Evolutionary conservation across 495 filamentous ascomycete genomes (phyloP).

Genomic region (Oleoguttula mirabilis): DNA sequence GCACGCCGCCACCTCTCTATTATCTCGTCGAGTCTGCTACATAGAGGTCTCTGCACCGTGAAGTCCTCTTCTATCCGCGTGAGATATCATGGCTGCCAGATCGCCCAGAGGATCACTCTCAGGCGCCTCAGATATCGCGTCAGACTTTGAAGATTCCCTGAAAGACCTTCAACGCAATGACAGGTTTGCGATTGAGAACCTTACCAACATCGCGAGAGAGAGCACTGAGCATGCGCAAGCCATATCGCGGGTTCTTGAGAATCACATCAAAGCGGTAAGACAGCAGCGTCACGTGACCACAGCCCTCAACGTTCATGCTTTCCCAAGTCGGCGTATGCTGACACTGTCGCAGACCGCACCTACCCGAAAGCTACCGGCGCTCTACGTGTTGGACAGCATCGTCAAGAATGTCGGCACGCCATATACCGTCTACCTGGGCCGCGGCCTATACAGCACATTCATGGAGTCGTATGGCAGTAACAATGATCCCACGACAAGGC

Average conservation of each 20-base stretch:
- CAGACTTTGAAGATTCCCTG: constrained; percentile 87
- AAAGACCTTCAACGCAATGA: constrained; percentile 83
- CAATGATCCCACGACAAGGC: constrained; percentile 66
- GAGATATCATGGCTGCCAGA: constrained; percentile 47
- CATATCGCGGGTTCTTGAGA: constrained; percentile 77
- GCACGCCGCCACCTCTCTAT: no score
- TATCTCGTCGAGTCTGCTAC: no score
- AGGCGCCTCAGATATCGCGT: constrained; percentile 58
- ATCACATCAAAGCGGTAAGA: constrained; percentile 89
- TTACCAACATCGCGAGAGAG: constrained; percentile 92
- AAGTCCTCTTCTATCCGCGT: constrained; percentile 2
- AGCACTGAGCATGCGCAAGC: constrained; percentile 87
- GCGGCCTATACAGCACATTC: constrained; percentile 83
- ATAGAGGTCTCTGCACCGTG: no score
- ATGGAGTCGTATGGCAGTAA: constrained; percentile 92
- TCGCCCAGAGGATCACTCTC: constrained; percentile 19
- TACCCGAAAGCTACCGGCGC: constrained; percentile 72
- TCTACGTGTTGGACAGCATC: constrained; percentile 97
- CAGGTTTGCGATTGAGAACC: constrained; percentile 82
- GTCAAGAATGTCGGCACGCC: constrained; percentile 98
- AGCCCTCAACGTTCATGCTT: no score
- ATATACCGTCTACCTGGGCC: constrained; percentile 86
- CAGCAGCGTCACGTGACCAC: constrained; percentile 1
- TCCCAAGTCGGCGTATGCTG: no score
- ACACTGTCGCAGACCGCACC: constrained; percentile 60